Conservation (phyloP, 1,139 yeast species). For the Candida sojae region DNA sequence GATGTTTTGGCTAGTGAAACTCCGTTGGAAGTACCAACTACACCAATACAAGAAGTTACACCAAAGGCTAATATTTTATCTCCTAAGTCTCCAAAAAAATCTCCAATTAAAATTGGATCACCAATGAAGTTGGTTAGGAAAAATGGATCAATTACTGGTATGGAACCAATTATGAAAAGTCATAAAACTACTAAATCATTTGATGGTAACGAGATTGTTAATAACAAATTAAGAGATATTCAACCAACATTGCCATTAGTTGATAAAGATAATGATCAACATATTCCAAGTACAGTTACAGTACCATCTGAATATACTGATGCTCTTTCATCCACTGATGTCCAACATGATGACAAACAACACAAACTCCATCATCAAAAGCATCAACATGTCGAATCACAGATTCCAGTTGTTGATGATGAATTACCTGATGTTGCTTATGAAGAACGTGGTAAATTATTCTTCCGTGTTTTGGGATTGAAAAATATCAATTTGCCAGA, state of each 20-base stretch:
- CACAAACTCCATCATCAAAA: conserved; percentile 10
- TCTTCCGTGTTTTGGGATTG: conserved; percentile 64
- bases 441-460: conserved; percentile 72
- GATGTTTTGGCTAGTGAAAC: conserved; percentile 3
- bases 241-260: conserved; percentile 1
- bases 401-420: conserved; percentile 10
- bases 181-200: conserved; percentile 11
- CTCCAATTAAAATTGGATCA: conserved; percentile 44
- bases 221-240: conserved; percentile 28
- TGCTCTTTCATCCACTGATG: conserved; percentile 3
- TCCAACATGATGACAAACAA: not conserved
- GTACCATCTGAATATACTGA: conserved; percentile 29
- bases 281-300: conserved; percentile 28
- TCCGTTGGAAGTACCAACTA: conserved; percentile 1
- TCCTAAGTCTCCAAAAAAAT: conserved; percentile 15
- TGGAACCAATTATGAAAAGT: conserved; percentile 15
- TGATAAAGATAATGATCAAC: conserved; percentile 9
- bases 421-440: conserved; percentile 11
- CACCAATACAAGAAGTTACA: not conserved
- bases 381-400: not conserved
- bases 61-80: not conserved
- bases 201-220: conserved; percentile 22
- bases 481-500: conserved; percentile 61
- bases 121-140: conserved; percentile 38
- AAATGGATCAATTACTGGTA: conserved; percentile 30